Evolutionary conservation across 2,329 filamentous ascomycete species (phyloP).

Genomic region (Penicillium decumbens): DNA sequence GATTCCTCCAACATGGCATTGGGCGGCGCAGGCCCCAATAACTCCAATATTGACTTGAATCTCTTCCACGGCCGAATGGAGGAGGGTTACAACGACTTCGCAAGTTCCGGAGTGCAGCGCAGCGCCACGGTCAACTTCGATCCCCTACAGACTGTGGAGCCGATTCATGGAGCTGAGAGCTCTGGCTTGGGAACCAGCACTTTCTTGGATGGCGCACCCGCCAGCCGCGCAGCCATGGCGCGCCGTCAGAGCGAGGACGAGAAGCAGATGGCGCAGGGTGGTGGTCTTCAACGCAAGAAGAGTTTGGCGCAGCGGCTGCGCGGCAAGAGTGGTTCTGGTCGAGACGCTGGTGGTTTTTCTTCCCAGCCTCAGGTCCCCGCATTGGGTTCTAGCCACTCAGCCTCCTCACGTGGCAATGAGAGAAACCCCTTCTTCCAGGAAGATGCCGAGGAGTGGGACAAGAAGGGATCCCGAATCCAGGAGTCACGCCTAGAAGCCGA

Average conservation of each 20-base stretch:
- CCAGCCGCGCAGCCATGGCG: slow-evolving; percentile 72
- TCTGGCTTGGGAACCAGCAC: slow-evolving; percentile 88
- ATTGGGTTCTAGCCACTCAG: slow-evolving; percentile 29
- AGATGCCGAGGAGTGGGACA: slow-evolving; percentile 64
- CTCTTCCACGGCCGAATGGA: slow-evolving; percentile 79
- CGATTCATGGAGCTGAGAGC: slow-evolving; percentile 78
- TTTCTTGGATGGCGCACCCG: slow-evolving; percentile 90
- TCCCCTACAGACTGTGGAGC: slow-evolving; percentile 60
- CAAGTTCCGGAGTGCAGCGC: slow-evolving; percentile 37
- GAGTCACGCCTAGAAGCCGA: slow-evolving; percentile 32
- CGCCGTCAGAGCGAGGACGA: slow-evolving; percentile 67
- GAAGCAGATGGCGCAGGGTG: slow-evolving; percentile 40
- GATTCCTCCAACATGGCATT: slow-evolving; percentile 89
- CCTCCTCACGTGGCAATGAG: slow-evolving; percentile 42
- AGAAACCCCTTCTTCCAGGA: slow-evolving; percentile 81
- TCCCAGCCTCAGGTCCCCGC: slow-evolving; percentile 23
- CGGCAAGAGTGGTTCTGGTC: slow-evolving; percentile 65
- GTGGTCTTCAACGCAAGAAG: slow-evolving; percentile 81
- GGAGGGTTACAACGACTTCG: slow-evolving; percentile 83
- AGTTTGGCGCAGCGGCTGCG: slow-evolving; percentile 88
- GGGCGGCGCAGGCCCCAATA: slow-evolving; percentile 80
- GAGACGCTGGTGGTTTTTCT: slow-evolving; percentile 44
- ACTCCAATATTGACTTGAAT: slow-evolving; percentile 74
- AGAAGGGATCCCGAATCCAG: slow-evolving; percentile 58
- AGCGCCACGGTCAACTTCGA: slow-evolving; percentile 54